These are phyloP conservation scores for Moricandia moricandioides DNA, from an alignment of 345 rosid genomes.

Conservation along the genomic window DNA sequence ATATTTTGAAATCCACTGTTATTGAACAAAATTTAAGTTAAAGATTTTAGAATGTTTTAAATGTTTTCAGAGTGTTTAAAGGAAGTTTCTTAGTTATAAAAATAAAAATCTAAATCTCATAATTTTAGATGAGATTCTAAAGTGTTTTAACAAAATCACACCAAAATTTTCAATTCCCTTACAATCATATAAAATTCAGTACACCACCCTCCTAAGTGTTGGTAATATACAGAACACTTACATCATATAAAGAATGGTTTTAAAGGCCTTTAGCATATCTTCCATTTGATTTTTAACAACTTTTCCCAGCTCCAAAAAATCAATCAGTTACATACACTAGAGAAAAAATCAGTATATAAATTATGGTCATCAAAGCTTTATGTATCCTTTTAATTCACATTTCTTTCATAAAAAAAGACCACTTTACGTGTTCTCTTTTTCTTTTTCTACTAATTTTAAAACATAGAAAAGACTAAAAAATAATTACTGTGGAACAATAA, in stretches of 20 bases:
- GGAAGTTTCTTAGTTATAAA: too few species aligned
- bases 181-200: too few species aligned
- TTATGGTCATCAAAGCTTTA: slow-evolving; percentile 1
- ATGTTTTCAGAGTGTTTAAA: too few species aligned
- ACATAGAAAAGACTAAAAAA: neutral
- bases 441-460: slow-evolving; percentile 5
- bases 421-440: neutral
- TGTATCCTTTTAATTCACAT: slow-evolving; percentile 8
- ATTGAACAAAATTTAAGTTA: too few species aligned
- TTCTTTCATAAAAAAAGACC: slow-evolving; percentile 16
- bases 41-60: too few species aligned
- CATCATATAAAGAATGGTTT: slow-evolving; percentile 1
- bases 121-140: too few species aligned
- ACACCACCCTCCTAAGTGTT: too few species aligned
- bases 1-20: too few species aligned
- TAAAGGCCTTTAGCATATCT: slow-evolving; percentile 24
- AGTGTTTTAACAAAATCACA: too few species aligned
- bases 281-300: slow-evolving; percentile 24
- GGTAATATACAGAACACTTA: too few species aligned
- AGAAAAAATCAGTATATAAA: neutral
- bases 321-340: neutral
- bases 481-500: slow-evolving; percentile 16
- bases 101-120: too few species aligned
- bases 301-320: slow-evolving; percentile 27
- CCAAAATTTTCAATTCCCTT: too few species aligned